These are phyloP conservation scores for Huntiella abstrusa DNA, from an alignment of 2,329 filamentous ascomycete species.

Conservation along the genomic window DNA sequence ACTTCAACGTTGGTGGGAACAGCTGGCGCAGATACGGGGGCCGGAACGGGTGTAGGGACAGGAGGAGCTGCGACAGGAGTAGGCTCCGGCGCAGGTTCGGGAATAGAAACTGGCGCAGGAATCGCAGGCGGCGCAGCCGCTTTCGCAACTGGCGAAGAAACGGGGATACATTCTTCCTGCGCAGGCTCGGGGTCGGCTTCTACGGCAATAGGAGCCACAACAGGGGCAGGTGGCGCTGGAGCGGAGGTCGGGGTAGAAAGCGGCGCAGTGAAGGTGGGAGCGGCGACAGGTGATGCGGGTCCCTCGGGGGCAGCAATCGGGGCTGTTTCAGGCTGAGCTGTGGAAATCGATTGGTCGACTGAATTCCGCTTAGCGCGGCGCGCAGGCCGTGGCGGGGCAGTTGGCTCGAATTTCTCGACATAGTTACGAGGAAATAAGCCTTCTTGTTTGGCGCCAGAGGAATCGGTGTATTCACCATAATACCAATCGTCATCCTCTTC, in stretches of 20 bases:
- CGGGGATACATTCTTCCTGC: background rate
- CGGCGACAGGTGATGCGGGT: constrained; percentile 6
- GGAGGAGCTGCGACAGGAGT: constrained; percentile 10
- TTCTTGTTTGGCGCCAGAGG: constrained; percentile 52
- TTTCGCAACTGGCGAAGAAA: background rate
- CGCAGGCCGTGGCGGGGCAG: constrained; percentile 67
- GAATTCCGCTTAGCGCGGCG: constrained; percentile 53
- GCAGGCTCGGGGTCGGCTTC: background rate
- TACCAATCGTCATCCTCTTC: constrained; percentile 93
- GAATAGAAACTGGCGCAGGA: constrained; percentile 11
- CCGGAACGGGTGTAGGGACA: constrained; percentile 21
- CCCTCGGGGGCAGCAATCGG: background rate
- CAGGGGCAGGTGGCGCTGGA: constrained; percentile 14
- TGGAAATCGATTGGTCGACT: constrained; percentile 18
- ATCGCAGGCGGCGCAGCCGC: constrained; percentile 16
- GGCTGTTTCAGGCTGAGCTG: constrained; percentile 14
- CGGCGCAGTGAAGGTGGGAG: constrained; percentile 9
- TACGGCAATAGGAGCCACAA: background rate
- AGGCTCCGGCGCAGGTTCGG: constrained; percentile 3
- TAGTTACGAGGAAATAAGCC: constrained; percentile 95
- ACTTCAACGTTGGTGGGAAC: constrained; percentile 13
- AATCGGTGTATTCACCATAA: constrained; percentile 68
- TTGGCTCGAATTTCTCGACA: constrained; percentile 88
- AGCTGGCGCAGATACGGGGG: constrained; percentile 16
- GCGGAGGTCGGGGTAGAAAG: constrained; percentile 3